phyloP scores from a whole-genome alignment of 345 rosid species.

The Gossypium stocksii region DNA sequence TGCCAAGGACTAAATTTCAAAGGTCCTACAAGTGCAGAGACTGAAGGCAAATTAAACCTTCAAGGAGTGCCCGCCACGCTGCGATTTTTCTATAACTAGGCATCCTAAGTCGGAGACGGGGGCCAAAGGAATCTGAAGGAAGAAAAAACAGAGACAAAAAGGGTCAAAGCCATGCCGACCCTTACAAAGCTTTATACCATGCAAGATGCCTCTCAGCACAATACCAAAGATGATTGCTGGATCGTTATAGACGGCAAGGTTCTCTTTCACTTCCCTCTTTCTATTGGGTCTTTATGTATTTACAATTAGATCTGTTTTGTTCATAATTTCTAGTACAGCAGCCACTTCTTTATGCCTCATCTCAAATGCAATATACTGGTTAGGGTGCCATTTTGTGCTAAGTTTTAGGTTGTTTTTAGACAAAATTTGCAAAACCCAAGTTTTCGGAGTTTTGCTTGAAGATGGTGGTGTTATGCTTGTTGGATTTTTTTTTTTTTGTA shows the following conservation, averaged over 20 bases:
- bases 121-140: background rate
- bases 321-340: background rate
- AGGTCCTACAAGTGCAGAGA: no score
- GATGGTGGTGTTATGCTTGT: background rate
- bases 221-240: conserved; percentile 85
- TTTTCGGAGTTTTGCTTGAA: background rate
- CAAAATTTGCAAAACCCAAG: background rate
- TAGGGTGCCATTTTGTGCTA: background rate
- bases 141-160: background rate
- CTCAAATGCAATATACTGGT: background rate
- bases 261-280: background rate
- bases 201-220: conserved; percentile 73
- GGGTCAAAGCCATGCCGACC: conserved; percentile 56
- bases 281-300: background rate
- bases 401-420: background rate
- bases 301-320: background rate
- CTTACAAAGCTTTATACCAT: conserved; percentile 60
- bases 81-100: background rate
- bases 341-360: background rate
- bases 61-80: background rate
- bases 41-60: no score
- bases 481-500: background rate
- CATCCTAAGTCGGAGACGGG: background rate
- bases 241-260: conserved; percentile 88
- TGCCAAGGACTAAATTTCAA: no score